Evolutionary conservation across 495 filamentous ascomycete genomes (phyloP).

Genomic region (Delitschia confertaspora): DNA sequence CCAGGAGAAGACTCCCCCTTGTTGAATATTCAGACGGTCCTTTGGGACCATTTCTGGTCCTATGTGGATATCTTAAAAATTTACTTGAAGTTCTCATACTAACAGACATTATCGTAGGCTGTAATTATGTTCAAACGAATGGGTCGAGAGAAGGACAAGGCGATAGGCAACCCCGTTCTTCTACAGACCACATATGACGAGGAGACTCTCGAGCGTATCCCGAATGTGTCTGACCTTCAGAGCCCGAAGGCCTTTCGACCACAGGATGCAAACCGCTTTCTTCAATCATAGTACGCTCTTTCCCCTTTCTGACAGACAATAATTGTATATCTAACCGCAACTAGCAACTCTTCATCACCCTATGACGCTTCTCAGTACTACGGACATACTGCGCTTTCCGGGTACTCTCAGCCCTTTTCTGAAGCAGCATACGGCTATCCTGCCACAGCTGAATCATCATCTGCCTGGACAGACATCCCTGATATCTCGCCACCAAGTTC

Average conservation of each 20-base stretch:
- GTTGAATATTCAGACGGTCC: no score
- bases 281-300: not conserved
- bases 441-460: not conserved
- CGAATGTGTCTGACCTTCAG: constrained; percentile 14
- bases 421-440: constrained; percentile 9
- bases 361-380: constrained; percentile 9
- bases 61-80: no score
- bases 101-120: no score
- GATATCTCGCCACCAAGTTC: constrained; percentile 28
- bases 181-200: constrained; percentile 38
- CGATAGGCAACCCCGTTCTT: constrained; percentile 41
- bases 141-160: constrained; percentile 37
- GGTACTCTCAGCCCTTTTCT: constrained; percentile 40
- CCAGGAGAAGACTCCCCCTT: no score
- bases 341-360: constrained; percentile 14
- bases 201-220: constrained; percentile 26
- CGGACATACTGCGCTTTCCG: constrained; percentile 35
- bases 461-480: constrained; percentile 1
- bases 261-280: not conserved
- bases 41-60: no score
- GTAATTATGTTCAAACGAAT: constrained; percentile 28
- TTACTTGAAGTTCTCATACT: no score
- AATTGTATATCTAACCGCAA: not conserved
- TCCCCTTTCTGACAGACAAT: not conserved
- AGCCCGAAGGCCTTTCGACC: not conserved